A percentile compares a stretch with the other conserved stretches of the same genome.
Evolutionary conservation across 1,139 yeast species (phyloP).

Genomic region (Geotrichum phurueaensis): DNA sequence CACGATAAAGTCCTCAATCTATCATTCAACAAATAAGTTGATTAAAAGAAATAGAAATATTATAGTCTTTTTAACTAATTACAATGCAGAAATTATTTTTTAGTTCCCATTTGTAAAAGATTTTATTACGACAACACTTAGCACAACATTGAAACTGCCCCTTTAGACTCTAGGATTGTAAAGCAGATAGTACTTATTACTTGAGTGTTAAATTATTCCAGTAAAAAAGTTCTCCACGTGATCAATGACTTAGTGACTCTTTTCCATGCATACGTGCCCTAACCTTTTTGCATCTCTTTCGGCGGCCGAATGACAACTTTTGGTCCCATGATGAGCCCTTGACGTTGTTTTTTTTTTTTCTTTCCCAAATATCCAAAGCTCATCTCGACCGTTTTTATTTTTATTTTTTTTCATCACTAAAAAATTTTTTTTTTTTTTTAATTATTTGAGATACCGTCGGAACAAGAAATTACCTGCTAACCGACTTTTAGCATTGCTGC

Average conservation of each 20-base stretch:
- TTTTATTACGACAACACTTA: no score
- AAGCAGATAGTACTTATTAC: neutral
- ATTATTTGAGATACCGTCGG: neutral
- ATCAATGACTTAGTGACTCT: neutral
- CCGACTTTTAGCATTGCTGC: neutral
- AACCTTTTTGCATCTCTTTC: neutral
- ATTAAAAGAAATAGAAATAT: no score
- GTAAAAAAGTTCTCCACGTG: neutral
- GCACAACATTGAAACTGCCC: neutral
- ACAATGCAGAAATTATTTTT: no score
- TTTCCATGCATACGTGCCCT: neutral
- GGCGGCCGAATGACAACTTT: neutral
- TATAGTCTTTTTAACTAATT: no score
- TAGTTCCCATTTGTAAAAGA: no score
- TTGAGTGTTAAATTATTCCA: no score
- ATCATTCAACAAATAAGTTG: no score
- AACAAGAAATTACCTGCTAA: neutral
- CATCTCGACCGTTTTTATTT: neutral
- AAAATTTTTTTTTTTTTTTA: neutral
- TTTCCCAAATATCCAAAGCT: neutral
- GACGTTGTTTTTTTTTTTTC: neutral
- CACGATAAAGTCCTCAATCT: no score
- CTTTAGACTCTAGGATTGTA: neutral
- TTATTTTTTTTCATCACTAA: neutral
- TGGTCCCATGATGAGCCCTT: neutral